Evolutionary conservation across 129 eudicot genomes (phyloP).

Genomic region (Heracleum sosnowskyi): DNA sequence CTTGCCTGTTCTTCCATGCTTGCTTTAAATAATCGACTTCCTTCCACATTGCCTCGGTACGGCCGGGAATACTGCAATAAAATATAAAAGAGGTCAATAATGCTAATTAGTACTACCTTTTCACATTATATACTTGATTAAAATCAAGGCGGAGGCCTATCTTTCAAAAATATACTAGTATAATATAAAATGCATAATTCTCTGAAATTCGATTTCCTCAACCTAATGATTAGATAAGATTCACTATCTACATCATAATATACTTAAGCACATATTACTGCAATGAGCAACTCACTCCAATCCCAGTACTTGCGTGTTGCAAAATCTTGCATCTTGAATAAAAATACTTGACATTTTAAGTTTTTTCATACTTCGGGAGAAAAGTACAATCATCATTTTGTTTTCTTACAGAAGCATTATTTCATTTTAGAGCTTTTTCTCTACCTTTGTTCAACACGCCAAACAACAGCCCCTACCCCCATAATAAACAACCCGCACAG

Average conservation of each 20-base stretch:
- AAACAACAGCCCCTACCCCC: neutral
- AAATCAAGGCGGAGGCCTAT: neutral
- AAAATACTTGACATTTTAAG: neutral
- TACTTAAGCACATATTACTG: neutral
- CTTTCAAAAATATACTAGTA: neutral
- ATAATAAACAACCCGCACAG: neutral
- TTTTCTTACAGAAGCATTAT: neutral
- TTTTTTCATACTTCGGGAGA: neutral
- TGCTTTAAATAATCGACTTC: slow-evolving; percentile 51
- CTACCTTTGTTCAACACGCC: neutral
- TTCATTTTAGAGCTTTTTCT: neutral
- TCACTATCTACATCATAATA: neutral
- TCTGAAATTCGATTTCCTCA: neutral
- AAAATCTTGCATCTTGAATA: neutral
- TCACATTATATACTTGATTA: neutral
- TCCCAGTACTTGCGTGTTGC: neutral
- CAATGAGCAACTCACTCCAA: neutral
- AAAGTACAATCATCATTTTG: neutral
- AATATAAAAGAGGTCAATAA: neutral
- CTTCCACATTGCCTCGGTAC: slow-evolving; percentile 65
- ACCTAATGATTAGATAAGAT: neutral
- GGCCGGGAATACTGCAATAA: slow-evolving; percentile 50
- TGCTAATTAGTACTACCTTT: neutral
- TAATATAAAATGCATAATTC: neutral
- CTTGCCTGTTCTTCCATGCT: slow-evolving; percentile 57